These are phyloP conservation scores for Nakazawaea laoshanensis DNA, from an alignment of 805 yeast genomes.

Conservation along the genomic window DNA sequence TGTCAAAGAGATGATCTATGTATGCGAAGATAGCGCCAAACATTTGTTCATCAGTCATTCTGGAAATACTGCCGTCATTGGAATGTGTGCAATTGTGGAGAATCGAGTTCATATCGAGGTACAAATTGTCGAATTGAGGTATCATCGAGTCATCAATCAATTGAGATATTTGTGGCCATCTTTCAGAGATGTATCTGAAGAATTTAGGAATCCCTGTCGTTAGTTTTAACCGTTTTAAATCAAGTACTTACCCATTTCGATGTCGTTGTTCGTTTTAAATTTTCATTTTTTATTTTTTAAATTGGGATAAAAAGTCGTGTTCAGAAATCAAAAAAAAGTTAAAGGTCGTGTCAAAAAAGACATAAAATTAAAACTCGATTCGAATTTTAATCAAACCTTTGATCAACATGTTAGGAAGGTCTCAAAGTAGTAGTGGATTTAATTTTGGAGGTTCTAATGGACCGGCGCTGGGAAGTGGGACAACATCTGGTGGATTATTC, in stretches of 20 bases:
- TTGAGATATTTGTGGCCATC: constrained; percentile 97
- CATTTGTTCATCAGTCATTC: constrained; percentile 83
- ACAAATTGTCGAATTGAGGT: constrained; percentile 91
- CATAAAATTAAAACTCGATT: no score
- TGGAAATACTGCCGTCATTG: constrained; percentile 49
- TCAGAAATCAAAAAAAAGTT: no score
- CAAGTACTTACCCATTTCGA: no score
- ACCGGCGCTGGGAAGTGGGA: no score
- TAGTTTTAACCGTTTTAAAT: no score
- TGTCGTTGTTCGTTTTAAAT: no score
- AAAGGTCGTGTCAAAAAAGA: no score
- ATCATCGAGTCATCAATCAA: constrained; percentile 71
- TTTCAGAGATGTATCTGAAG: constrained; percentile 91
- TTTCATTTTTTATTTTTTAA: no score
- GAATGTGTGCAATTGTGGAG: constrained; percentile 90
- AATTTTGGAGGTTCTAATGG: constrained; percentile 12
- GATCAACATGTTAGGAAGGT: no score
- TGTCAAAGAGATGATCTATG: constrained; percentile 85
- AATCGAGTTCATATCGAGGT: constrained; percentile 96
- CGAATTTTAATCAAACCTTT: no score
- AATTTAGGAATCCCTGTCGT: constrained; percentile 98
- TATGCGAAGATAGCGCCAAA: constrained; percentile 88
- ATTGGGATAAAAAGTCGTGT: no score
- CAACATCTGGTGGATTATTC: constrained; percentile 13
- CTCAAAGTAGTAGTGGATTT: no score